Percentiles rank a stretch among this genome's conserved stretches.
phyloP scores from a whole-genome alignment of 2,329 filamentous ascomycete species.

The Hawksworthiomyces lignivorus region DNA sequence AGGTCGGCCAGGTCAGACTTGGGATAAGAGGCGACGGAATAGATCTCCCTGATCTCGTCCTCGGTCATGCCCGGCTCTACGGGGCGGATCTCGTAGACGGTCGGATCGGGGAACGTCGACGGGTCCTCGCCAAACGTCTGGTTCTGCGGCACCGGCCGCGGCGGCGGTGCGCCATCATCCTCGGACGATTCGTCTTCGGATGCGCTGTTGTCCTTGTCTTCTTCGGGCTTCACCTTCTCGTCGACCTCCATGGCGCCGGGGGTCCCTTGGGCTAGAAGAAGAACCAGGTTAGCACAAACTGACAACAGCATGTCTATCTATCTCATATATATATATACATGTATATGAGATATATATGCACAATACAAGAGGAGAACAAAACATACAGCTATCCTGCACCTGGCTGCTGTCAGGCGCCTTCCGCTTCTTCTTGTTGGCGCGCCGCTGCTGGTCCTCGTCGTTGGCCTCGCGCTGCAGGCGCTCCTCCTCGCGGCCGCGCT shows the following conservation, averaged over 20 bases:
- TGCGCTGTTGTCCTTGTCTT: slow-evolving; percentile 31
- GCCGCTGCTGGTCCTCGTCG: slow-evolving; percentile 39
- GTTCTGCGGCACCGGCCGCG: slow-evolving; percentile 61
- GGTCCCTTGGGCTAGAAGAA: neutral
- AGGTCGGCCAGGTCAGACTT: slow-evolving; percentile 71
- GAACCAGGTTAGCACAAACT: neutral
- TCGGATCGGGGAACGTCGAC: slow-evolving; percentile 83
- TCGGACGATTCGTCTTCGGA: slow-evolving; percentile 44
- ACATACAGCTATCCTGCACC: slow-evolving; percentile 39
- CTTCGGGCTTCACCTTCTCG: slow-evolving; percentile 38
- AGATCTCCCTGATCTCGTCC: slow-evolving; percentile 81
- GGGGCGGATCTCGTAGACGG: slow-evolving; percentile 83
- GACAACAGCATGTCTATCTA: too few species aligned
- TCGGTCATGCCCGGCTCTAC: slow-evolving; percentile 68
- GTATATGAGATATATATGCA: too few species aligned
- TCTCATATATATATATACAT: too few species aligned
- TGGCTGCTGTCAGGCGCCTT: slow-evolving; percentile 51
- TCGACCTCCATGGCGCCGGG: slow-evolving; percentile 49
- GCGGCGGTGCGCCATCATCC: slow-evolving; percentile 53
- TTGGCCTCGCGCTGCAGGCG: slow-evolving; percentile 39
- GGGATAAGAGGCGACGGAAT: slow-evolving; percentile 79
- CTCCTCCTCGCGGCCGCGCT: slow-evolving; percentile 42
- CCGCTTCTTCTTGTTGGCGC: slow-evolving; percentile 68
- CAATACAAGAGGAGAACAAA: slow-evolving; percentile 1
- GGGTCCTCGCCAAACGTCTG: slow-evolving; percentile 92